phyloP scores from a whole-genome alignment of 805 yeast species.

The Cephaloascus fragrans region DNA sequence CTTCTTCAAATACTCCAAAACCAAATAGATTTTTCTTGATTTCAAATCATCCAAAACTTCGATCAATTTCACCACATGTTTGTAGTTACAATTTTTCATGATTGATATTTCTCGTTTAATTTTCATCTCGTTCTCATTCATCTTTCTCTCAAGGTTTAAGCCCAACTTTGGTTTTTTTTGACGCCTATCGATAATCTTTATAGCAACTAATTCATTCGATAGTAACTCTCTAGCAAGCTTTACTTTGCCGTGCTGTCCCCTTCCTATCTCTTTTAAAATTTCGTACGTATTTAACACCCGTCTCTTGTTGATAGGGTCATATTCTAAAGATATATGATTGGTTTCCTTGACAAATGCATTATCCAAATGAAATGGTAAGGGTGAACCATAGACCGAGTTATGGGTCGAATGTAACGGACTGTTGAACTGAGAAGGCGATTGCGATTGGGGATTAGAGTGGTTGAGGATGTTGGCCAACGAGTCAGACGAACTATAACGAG shows the following conservation, averaged over 20 bases:
- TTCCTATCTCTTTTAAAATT: conserved; percentile 76
- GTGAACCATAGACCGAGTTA: background rate
- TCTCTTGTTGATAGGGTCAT: conserved; percentile 78
- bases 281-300: conserved; percentile 86
- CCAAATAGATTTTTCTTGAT: conserved; percentile 80
- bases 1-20: conserved; percentile 78
- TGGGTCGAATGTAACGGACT: background rate
- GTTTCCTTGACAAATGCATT: conserved; percentile 66
- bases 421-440: background rate
- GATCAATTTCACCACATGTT: conserved; percentile 26
- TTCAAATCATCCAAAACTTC: conserved; percentile 78
- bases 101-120: conserved; percentile 33
- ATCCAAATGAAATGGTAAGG: background rate
- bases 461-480: background rate
- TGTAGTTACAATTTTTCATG: conserved; percentile 36
- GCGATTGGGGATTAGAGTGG: background rate
- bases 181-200: conserved; percentile 84
- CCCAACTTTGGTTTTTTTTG: conserved; percentile 48
- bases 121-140: conserved; percentile 22
- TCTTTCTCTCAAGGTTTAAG: conserved; percentile 13
- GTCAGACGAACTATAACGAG: background rate
- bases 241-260: conserved; percentile 99
- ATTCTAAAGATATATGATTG: conserved; percentile 66
- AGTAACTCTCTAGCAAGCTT: conserved; percentile 74
- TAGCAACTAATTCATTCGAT: conserved; percentile 69